Conservation (phyloP, 1,284 basidiomycete genomes). For the Heterobasidion occidentale region DNA sequence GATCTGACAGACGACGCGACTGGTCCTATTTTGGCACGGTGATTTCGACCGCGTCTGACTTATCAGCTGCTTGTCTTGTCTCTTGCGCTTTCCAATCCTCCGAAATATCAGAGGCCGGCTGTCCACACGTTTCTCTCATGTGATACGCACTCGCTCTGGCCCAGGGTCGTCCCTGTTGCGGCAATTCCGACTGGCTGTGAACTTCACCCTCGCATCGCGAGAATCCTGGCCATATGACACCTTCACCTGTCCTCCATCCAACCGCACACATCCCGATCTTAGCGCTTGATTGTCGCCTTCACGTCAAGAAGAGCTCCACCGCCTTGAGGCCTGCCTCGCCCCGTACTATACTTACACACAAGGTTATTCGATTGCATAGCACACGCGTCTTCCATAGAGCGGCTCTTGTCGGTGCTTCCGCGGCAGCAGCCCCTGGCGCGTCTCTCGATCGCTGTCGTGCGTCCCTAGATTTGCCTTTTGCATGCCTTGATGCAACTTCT, state of each 20-base stretch:
- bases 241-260: neutral
- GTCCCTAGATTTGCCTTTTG: constrained; percentile 1
- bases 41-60: neutral
- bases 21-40: neutral
- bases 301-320: neutral
- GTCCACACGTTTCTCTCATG: neutral
- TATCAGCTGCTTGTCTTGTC: neutral
- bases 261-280: neutral
- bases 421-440: neutral
- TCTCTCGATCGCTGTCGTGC: neutral
- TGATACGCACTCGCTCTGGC: neutral
- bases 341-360: neutral
- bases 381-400: neutral
- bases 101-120: neutral
- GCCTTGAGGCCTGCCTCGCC: neutral
- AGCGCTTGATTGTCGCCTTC: neutral
- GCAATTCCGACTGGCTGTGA: neutral
- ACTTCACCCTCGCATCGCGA: neutral
- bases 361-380: neutral
- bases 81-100: neutral
- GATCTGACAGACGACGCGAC: no score
- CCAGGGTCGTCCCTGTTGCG: neutral
- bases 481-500: neutral
- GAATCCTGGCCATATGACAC: neutral
- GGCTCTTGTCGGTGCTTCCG: neutral